Evolutionary conservation across 441 rosid species (phyloP), one percentile per base, ranked within the genome.

Genomic region (Pelargonium citronellum): DNA sequence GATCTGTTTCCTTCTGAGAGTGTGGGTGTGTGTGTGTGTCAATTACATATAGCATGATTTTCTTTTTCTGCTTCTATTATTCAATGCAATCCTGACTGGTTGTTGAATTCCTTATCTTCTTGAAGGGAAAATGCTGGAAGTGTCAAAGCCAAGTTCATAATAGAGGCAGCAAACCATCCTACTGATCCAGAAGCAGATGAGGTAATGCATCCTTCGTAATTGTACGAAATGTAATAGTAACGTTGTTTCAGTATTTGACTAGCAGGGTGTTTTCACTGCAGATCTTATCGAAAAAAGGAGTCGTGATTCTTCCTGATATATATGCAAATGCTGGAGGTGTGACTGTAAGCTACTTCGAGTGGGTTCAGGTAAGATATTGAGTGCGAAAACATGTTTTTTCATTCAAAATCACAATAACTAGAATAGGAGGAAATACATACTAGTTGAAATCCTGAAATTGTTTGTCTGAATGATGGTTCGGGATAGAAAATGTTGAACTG

Each of bases 121-220:
- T 73, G 68, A 77, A 92, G 98, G 88, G 98, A 90, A 69, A 95
- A 90, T 78, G 99, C 99, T 66, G 82, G 85, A 13, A 85, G 89
- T 79, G 92, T 95, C 73, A 95, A 85, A 82, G 96, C 99, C 53
- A 95, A 95, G 85, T 95, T 89, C 83, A 88, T 92, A 46, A 73
- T 90, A 67, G 99, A 95, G 78, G 99, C 96, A 24, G 99, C 99
- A 69, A 94, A 91, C 69, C 99, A 94, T 79, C 99, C 99, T 27
- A 86, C 96, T 12, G 99, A 92, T 72, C 97, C 98, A 5, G 98
- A 90, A 61, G 99, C 96, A 47, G 98, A 92, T 71, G 96, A 92
- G 90, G 96, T 94, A 77, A 69, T 8, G 15, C 53, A 66, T 20
- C 12, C 15, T 51, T 47, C 51, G 7, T 55, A 11, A 39, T 62